Evolutionary conservation across 306 rosid species (phyloP).

Genomic region (Fagus sylvatica): DNA sequence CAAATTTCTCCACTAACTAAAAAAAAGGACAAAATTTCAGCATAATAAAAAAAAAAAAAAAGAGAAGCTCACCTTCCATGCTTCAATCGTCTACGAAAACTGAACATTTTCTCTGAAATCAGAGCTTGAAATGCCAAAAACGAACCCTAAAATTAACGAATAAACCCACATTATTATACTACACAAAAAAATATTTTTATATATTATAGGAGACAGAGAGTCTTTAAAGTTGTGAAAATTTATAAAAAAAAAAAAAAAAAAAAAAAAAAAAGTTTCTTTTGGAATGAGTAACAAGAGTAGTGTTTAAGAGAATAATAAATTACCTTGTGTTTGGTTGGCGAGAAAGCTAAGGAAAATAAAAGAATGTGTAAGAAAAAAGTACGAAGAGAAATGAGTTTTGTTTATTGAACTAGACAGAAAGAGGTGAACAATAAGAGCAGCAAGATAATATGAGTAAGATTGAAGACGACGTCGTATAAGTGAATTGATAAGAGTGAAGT

Average conservation of each 20-base stretch:
- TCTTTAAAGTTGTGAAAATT: background rate
- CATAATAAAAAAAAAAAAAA: background rate
- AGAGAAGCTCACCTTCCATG: constrained; percentile 58
- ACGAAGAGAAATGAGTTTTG: background rate
- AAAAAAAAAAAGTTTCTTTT: background rate
- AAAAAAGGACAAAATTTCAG: background rate
- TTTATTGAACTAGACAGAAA: too few species aligned
- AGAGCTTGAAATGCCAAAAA: background rate
- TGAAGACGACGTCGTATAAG: background rate
- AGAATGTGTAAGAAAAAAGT: background rate
- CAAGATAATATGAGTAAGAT: background rate
- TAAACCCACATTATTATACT: constrained; percentile 30
- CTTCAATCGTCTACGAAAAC: constrained; percentile 85
- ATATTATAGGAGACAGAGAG: background rate
- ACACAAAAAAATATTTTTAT: background rate
- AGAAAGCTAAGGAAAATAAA: constrained; percentile 30
- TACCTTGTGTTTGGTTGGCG: constrained; percentile 23
- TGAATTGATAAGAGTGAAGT: too few species aligned
- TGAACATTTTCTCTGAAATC: constrained; percentile 55
- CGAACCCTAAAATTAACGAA: constrained; percentile 23
- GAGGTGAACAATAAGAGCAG: too few species aligned
- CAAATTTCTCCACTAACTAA: background rate
- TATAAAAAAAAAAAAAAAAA: too few species aligned
- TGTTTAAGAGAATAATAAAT: background rate
- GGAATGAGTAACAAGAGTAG: background rate